Evolutionary conservation across 2,329 filamentous ascomycete species (phyloP).

Genomic region (Fusarium algeriense): DNA sequence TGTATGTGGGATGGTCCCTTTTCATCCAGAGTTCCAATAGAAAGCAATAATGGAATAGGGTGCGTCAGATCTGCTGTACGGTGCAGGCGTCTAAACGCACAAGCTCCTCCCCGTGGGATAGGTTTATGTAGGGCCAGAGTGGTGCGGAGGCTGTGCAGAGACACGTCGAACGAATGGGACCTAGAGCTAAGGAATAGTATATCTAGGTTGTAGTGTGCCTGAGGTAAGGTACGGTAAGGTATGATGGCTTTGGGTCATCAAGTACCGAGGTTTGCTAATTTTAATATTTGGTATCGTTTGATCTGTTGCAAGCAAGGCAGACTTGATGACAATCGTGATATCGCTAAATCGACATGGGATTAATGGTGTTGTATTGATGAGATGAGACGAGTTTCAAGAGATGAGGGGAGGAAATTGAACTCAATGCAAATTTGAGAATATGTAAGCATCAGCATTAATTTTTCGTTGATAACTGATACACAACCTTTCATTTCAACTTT

Average conservation of each 20-base stretch:
- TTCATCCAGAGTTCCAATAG: constrained; percentile 38
- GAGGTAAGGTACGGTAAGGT: not conserved
- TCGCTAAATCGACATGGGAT: constrained; percentile 14
- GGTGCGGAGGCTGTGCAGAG: constrained; percentile 45
- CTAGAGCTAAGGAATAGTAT: constrained; percentile 10
- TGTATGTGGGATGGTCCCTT: constrained; percentile 28
- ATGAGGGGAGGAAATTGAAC: not conserved
- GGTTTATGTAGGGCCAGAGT: constrained; percentile 14
- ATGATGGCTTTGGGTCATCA: not conserved
- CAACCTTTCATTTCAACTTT: not conserved
- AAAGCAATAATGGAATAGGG: constrained; percentile 26
- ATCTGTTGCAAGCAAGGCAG: constrained; percentile 18
- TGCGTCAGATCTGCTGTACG: constrained; percentile 19
- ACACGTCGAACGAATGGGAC: constrained; percentile 43
- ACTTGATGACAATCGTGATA: constrained; percentile 27
- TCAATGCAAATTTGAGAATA: not conserved
- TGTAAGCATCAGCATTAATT: not conserved
- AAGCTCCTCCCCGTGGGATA: not conserved
- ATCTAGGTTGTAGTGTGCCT: not conserved
- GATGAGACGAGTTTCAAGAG: constrained; percentile 1
- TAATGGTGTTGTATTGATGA: not conserved
- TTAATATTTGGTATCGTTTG: constrained; percentile 32
- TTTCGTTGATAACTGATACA: not conserved
- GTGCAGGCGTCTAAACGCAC: constrained; percentile 17
- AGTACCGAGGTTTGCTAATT: constrained; percentile 39